A percentile compares a stretch with the other conserved stretches of the same genome.
These are phyloP conservation scores for Ustanciosporium gigantosporum DNA, from an alignment of 1,284 basidiomycete genomes.

Conservation along the genomic window DNA sequence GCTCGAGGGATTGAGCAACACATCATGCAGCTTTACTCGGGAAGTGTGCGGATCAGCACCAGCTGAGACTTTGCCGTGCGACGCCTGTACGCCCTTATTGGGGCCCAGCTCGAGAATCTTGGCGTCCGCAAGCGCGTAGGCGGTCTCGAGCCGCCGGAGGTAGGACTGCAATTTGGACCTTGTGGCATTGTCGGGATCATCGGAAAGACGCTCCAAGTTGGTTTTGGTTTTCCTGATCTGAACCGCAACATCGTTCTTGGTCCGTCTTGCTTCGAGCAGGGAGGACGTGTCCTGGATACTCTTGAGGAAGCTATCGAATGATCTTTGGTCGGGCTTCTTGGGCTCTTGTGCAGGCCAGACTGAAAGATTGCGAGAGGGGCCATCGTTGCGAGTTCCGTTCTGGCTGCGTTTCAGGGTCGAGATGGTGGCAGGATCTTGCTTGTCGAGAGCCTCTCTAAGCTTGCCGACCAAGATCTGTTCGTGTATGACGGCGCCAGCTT, in stretches of 20 bases:
- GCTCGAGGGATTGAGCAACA: conserved; percentile 82
- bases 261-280: conserved; percentile 41
- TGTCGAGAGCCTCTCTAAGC: conserved; percentile 64
- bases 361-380: conserved; percentile 12
- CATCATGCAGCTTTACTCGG: conserved; percentile 63
- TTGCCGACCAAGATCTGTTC: conserved; percentile 73
- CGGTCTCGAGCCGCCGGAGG: conserved; percentile 82
- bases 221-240: conserved; percentile 47
- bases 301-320: conserved; percentile 35
- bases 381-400: conserved; percentile 7
- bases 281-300: conserved; percentile 25
- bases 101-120: conserved; percentile 76
- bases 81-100: conserved; percentile 20
- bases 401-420: neutral
- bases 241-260: conserved; percentile 38
- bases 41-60: conserved; percentile 32
- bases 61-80: neutral
- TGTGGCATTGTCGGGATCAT: conserved; percentile 9
- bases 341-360: conserved; percentile 16
- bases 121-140: conserved; percentile 80
- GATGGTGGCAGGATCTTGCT: conserved; percentile 38
- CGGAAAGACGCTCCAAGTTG: conserved; percentile 22
- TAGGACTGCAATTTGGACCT: conserved; percentile 67
- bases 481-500: conserved; percentile 83
- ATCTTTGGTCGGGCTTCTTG: conserved; percentile 30